Base-by-base conservation (phyloP, 2,329 filamentous ascomycete species). In the Aureobasidium subglaciale region DNA sequence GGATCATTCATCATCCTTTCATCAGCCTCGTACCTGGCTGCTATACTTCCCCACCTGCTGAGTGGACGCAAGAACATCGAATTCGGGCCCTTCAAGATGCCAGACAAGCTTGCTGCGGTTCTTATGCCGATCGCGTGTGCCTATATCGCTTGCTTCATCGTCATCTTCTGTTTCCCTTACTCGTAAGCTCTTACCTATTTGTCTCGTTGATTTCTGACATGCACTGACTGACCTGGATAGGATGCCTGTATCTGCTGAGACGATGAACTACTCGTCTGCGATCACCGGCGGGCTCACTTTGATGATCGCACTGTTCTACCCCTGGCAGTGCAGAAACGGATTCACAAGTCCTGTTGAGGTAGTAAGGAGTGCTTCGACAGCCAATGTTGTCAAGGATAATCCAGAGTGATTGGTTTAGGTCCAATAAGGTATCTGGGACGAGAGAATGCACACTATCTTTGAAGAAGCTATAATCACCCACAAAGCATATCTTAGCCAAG, bases 91-190 rank as follows among this genome's bases (percentile, higher is more conserved):
- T 87, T 85, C 62, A 75, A 71, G 59, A 79, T 86, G 74, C 68
- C 70, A 2, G 70, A 72, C 2, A 60, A 60, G 10, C 40, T 75
- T 1, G 81, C 78, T 0, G 82, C 79, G 58, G 58, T 69, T 0
- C 69, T 86, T 2, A 81, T 81, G 30, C 68, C 71, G 2, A 61
- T 81, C 0, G 74, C 78, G 1, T 78, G 80, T 60, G 64, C 70
- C 0, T 87, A 86, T 63, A 83, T 86, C 60, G 58, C 78, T 3
- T 76, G 78, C 0, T 86, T 82, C 66, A 75, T 81, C 3, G 77
- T 86, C 8, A 81, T 87, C 34, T 87, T 83, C 64, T 84, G 80
- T 63, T 86, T 76, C 38, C 70, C 78, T 0, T 77, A 71, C 56
- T 64, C 68, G 58, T 59, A 57, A 56, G 58, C 52, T n/a, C n/a